Evolutionary conservation across 2,329 filamentous ascomycete species (phyloP).

Genomic region (Hypomyces rosellus): DNA sequence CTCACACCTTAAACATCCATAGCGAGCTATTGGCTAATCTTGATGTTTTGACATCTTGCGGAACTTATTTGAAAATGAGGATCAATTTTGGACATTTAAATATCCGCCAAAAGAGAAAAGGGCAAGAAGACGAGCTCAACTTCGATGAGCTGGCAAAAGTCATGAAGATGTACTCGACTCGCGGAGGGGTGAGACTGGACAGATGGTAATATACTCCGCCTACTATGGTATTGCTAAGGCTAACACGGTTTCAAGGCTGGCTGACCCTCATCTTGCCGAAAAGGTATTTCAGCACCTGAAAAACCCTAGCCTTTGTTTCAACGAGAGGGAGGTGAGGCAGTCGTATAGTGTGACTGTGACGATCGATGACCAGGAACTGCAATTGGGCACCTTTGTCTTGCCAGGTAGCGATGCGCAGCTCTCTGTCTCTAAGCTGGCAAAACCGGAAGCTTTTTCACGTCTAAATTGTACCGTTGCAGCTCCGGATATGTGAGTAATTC

Average conservation of each 20-base stretch:
- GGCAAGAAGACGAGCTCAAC: slow-evolving; percentile 16
- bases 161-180: slow-evolving; percentile 21
- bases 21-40: slow-evolving; percentile 16
- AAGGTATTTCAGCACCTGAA: slow-evolving; percentile 10
- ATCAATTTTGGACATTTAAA: slow-evolving; percentile 27
- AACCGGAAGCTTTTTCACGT: slow-evolving; percentile 17
- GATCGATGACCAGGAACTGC: slow-evolving; percentile 17
- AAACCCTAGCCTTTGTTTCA: slow-evolving; percentile 12
- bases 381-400: slow-evolving; percentile 13
- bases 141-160: slow-evolving; percentile 20
- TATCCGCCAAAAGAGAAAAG: slow-evolving; percentile 21
- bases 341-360: slow-evolving; percentile 18
- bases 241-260: slow-evolving; percentile 9
- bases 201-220: slow-evolving; percentile 18
- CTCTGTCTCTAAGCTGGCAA: slow-evolving; percentile 17
- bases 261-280: slow-evolving; percentile 2
- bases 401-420: slow-evolving; percentile 14
- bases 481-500: slow-evolving; percentile 28
- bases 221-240: background rate
- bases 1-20: slow-evolving; percentile 16
- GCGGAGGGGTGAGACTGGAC: slow-evolving; percentile 24
- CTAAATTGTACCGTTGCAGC: slow-evolving; percentile 28
- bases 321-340: slow-evolving; percentile 9
- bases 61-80: slow-evolving; percentile 23
- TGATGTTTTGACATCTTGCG: slow-evolving; percentile 20